These are phyloP conservation scores for Kwoniella shandongensis DNA, from an alignment of 768 basidiomycete genomes.

Conservation along the genomic window DNA sequence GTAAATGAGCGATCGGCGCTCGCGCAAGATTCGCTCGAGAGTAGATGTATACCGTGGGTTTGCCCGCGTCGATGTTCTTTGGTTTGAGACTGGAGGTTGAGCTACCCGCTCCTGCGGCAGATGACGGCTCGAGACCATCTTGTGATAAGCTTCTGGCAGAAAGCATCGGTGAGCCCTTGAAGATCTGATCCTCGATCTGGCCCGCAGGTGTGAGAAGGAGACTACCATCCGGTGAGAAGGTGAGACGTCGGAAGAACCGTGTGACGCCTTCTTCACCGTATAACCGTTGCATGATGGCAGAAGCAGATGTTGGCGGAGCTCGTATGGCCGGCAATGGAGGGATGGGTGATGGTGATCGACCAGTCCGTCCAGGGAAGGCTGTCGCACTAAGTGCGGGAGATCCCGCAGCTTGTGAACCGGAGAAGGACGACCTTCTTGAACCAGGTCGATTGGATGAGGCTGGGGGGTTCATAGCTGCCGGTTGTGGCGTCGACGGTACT, in stretches of 20 bases:
- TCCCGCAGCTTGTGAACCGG: conserved; percentile 47
- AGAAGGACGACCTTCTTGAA: conserved; percentile 50
- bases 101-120: conserved; percentile 13
- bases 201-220: conserved; percentile 93
- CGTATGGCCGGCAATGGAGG: conserved; percentile 86
- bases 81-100: conserved; percentile 48
- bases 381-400: conserved; percentile 38
- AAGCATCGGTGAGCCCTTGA: conserved; percentile 49
- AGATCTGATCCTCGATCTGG: conserved; percentile 89
- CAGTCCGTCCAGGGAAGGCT: conserved; percentile 36
- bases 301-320: conserved; percentile 57
- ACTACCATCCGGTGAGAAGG: conserved; percentile 92
- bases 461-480: conserved; percentile 50
- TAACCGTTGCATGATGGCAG: conserved; percentile 64
- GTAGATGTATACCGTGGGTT: conserved; percentile 83
- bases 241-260: conserved; percentile 90
- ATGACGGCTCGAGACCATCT: conserved; percentile 16
- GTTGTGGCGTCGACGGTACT: conserved; percentile 46
- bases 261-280: conserved; percentile 95
- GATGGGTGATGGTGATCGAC: conserved; percentile 49
- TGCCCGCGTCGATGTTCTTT: conserved; percentile 55
- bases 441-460: conserved; percentile 39
- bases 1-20: conserved; percentile 89
- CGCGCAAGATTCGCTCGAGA: conserved; percentile 90
- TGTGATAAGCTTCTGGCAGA: conserved; percentile 27